A percentile compares a stretch with the other conserved stretches of the same genome.
Conservation (phyloP, 805 yeast species). For the Kuraishia cidri region DNA sequence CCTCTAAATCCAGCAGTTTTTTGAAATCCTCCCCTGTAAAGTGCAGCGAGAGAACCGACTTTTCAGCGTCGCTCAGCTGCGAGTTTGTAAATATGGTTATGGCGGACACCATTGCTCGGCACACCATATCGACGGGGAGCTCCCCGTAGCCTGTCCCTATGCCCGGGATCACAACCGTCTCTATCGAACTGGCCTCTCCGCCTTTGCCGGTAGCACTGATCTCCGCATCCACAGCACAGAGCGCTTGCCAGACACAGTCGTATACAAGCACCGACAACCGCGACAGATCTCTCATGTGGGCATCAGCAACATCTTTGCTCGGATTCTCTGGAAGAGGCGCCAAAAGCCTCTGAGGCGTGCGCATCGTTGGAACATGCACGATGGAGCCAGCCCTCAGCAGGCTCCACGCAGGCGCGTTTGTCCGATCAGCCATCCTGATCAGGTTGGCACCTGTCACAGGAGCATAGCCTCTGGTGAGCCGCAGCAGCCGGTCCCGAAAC, state of each 20-base stretch:
- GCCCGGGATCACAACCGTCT: slow-evolving; percentile 23
- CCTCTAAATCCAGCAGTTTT: too few relatives aligned
- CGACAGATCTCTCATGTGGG: slow-evolving; percentile 4
- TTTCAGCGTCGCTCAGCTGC: slow-evolving; percentile 7
- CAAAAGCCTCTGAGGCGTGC: slow-evolving; percentile 18
- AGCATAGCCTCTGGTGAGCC: slow-evolving; percentile 19
- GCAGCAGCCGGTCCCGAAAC: slow-evolving; percentile 8
- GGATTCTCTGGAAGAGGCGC: too few relatives aligned
- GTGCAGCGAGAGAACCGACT: slow-evolving; percentile 13
- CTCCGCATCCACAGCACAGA: slow-evolving; percentile 12
- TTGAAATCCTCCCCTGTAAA: slow-evolving; percentile 14
- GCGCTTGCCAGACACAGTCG: slow-evolving; percentile 27
- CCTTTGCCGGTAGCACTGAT: slow-evolving; percentile 6
- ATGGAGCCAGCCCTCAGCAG: slow-evolving; percentile 17
- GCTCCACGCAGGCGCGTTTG: slow-evolving; percentile 18
- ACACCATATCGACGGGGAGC: slow-evolving; percentile 19
- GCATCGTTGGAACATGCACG: slow-evolving; percentile 30
- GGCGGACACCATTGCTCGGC: slow-evolving; percentile 25
- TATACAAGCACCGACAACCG: slow-evolving; percentile 15
- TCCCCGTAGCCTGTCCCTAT: slow-evolving; percentile 30
- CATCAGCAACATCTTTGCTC: neutral
- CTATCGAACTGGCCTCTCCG: slow-evolving; percentile 9
- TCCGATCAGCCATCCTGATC: slow-evolving; percentile 14
- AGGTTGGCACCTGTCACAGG: slow-evolving; percentile 20
- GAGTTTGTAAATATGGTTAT: slow-evolving; percentile 15